Base-by-base conservation (phyloP, 441 rosid genomes). In the Adansonia madagascariensis region DNA sequence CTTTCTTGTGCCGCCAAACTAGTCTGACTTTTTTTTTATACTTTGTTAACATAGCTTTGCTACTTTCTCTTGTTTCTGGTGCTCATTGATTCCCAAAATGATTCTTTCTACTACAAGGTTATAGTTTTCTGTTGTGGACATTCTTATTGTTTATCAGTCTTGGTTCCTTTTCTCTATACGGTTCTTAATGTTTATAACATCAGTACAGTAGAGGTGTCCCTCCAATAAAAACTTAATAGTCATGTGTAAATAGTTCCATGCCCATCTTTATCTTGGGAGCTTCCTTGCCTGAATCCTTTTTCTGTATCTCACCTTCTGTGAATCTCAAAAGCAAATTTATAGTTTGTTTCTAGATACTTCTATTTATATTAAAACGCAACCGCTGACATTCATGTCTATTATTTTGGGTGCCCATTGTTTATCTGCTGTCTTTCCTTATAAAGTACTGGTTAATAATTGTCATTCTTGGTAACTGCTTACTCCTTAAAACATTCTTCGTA, bases 271-370 rank as follows among this genome's bases (percentile, higher is more conserved):
- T 11, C n/a, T 68, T 46, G 39, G 24, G 27, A 68, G 41, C 55
- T 14, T 46, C 17, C 56, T 0, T 41, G 35, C 55, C 17, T 11
- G 35, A 20, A 7, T 68, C 72, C 3, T 63, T 22, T 22, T 59
- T 39, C 10, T 66, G 52, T 68, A 68, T 11, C 9, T 22, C 72
- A 46, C 56, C 72, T 68, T 68, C 72, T 20, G 72, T 46, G 56
- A 20, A 68, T 67, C 55, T 4, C 39, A 2, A 20, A 20, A 2
- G 62, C 62, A 57, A 57, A 57, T 57, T 17, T 59, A 59, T 9
- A 22, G 35, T 12, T 59, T 9, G 35, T 22, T 9, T 22, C 15
- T 59, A 59, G 63, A 59, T 22, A 15, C 35, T 9, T 22, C 6
- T 59, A 35, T 59, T 59, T 59, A 15, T 22, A 59, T 22, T 35